A percentile compares a stretch with the other conserved stretches of the same genome.
These are phyloP conservation scores for Paramecium octaurelia DNA, from an alignment of 73 alveolate species.

Conservation along the genomic window DNA sequence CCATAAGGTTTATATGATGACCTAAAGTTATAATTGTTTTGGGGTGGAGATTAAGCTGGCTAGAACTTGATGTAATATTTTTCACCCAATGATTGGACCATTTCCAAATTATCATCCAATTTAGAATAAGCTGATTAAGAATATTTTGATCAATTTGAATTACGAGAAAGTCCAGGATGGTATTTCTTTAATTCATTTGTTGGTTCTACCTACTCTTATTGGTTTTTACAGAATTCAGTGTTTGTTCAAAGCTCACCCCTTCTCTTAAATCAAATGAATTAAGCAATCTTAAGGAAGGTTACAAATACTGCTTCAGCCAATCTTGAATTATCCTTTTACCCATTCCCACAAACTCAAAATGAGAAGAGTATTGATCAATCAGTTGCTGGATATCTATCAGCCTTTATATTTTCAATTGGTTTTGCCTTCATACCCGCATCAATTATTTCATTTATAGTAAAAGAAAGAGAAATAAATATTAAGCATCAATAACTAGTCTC, in stretches of 20 bases:
- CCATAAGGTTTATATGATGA: not conserved
- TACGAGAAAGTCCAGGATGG: slow-evolving; percentile 11
- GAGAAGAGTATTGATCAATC: not conserved
- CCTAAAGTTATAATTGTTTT: not conserved
- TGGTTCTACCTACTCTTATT: not conserved
- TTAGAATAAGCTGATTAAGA: not conserved
- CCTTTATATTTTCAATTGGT: slow-evolving; percentile 87
- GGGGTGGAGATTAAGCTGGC: not conserved
- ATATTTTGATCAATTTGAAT: not conserved
- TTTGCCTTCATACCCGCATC: slow-evolving; percentile 94
- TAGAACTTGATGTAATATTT: not conserved
- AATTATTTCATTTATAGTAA: slow-evolving; percentile 80
- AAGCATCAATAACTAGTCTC: slow-evolving; percentile 90
- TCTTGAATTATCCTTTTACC: not conserved
- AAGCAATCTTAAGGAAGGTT: slow-evolving; percentile 40
- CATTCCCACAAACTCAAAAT: not conserved
- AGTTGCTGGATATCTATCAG: slow-evolving; percentile 62
- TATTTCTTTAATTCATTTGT: not conserved
- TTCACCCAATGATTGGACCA: not conserved
- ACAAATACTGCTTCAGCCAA: not conserved
- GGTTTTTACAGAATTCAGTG: not conserved
- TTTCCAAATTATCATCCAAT: not conserved
- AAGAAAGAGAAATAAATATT: slow-evolving; percentile 92
- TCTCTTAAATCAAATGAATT: not conserved
- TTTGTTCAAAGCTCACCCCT: not conserved